Percentiles rank a stretch among this genome's conserved stretches.
Conservation (phyloP, 2,329 filamentous ascomycete genomes). For the Huntiella bhutanensis region DNA sequence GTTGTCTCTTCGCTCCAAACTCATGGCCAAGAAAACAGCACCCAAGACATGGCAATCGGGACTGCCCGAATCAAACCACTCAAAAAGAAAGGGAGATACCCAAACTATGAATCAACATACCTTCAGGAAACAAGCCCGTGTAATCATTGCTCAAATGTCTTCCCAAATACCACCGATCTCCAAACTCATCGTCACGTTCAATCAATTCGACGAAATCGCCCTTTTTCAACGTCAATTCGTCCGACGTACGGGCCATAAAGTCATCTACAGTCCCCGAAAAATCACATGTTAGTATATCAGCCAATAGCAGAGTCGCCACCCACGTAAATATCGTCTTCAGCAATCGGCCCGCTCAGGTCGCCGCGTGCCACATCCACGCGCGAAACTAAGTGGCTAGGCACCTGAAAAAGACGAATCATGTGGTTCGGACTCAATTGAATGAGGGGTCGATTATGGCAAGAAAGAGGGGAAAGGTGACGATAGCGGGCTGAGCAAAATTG, state of each 20-base stretch:
- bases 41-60: too few species aligned
- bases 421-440: neutral
- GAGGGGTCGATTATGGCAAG: neutral
- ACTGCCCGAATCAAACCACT: neutral
- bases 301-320: too few species aligned
- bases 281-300: constrained; percentile 2
- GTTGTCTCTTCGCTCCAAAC: too few species aligned
- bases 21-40: too few species aligned
- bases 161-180: constrained; percentile 70
- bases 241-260: constrained; percentile 75
- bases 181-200: constrained; percentile 75
- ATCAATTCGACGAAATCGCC: constrained; percentile 69
- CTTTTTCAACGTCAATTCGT: constrained; percentile 77
- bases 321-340: too few species aligned
- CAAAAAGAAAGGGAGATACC: constrained; percentile 6
- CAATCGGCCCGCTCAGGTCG: neutral
- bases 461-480: constrained; percentile 7
- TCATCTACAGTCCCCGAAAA: constrained; percentile 42
- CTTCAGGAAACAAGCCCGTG: constrained; percentile 68
- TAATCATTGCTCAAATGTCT: constrained; percentile 54
- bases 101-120: constrained; percentile 25
- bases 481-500: neutral
- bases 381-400: too few species aligned
- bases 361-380: neutral
- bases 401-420: too few species aligned